phyloP scores from a whole-genome alignment of 805 yeast species.

The Sporopachydermia lactativora region DNA sequence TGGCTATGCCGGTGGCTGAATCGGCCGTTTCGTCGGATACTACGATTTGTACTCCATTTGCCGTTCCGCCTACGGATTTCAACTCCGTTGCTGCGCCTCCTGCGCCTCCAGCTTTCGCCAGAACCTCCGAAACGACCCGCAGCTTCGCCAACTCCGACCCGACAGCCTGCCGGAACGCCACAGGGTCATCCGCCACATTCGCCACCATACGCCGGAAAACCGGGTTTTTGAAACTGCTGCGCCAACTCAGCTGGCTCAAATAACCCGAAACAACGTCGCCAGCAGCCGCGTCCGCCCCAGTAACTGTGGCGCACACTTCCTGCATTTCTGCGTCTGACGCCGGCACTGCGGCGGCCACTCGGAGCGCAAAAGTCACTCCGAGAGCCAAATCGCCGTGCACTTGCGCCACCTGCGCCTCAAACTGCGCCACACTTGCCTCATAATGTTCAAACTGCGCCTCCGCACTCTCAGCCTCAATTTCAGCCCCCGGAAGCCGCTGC shows the following conservation, averaged over 20 bases:
- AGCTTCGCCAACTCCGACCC: background rate
- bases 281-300: slow-evolving; percentile 24
- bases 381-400: slow-evolving; percentile 37
- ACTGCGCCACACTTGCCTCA: too few species aligned
- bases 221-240: slow-evolving; percentile 26
- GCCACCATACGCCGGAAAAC: background rate
- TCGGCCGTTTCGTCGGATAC: background rate
- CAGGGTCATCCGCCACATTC: slow-evolving; percentile 1
- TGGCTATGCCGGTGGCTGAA: too few species aligned
- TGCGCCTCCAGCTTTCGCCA: background rate
- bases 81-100: too few species aligned
- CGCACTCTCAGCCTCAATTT: slow-evolving; percentile 4
- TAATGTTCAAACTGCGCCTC: too few species aligned
- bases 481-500: slow-evolving; percentile 19
- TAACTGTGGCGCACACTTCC: slow-evolving; percentile 23
- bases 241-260: slow-evolving; percentile 66
- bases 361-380: slow-evolving; percentile 86
- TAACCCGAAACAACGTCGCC: slow-evolving; percentile 54
- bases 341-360: slow-evolving; percentile 67
- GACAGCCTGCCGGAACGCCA: slow-evolving; percentile 10
- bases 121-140: too few species aligned
- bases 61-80: too few species aligned
- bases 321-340: slow-evolving; percentile 53
- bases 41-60: too few species aligned
- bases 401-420: too few species aligned